Conservation (phyloP, 768 basidiomycete genomes). For the Trichaptum fuscoviolaceum region DNA sequence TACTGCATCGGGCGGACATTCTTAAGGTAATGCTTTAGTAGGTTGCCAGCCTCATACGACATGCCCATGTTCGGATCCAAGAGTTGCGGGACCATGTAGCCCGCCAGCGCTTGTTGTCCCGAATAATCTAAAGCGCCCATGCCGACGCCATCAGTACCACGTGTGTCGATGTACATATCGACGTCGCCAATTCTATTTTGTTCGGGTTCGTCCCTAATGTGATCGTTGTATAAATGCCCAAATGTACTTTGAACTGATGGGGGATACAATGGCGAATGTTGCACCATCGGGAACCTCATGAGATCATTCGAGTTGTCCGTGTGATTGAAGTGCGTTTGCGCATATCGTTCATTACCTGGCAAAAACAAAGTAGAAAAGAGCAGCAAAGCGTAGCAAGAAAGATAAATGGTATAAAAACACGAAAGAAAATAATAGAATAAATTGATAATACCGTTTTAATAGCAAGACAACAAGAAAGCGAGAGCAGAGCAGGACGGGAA, state of each 20-base stretch:
- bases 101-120: not conserved
- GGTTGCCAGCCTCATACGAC: not conserved
- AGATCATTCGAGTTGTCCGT: not conserved
- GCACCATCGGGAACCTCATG: not conserved
- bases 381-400: not conserved
- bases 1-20: slow-evolving; percentile 67
- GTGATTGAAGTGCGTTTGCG: not conserved
- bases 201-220: not conserved
- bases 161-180: not conserved
- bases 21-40: slow-evolving; percentile 43
- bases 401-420: not conserved
- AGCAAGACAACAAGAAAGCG: not conserved
- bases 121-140: not conserved
- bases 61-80: not conserved
- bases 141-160: not conserved
- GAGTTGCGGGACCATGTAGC: not conserved
- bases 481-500: not conserved
- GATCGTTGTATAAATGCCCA: not conserved
- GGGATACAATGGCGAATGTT: not conserved
- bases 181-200: not conserved
- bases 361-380: not conserved
- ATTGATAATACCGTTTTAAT: not conserved
- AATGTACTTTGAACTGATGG: not conserved
- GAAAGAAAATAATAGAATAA: not conserved
- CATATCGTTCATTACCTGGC: not conserved